These are phyloP conservation scores for Diaporthe australafricana DNA, from an alignment of 2,329 filamentous ascomycete species.

Conservation along the genomic window DNA sequence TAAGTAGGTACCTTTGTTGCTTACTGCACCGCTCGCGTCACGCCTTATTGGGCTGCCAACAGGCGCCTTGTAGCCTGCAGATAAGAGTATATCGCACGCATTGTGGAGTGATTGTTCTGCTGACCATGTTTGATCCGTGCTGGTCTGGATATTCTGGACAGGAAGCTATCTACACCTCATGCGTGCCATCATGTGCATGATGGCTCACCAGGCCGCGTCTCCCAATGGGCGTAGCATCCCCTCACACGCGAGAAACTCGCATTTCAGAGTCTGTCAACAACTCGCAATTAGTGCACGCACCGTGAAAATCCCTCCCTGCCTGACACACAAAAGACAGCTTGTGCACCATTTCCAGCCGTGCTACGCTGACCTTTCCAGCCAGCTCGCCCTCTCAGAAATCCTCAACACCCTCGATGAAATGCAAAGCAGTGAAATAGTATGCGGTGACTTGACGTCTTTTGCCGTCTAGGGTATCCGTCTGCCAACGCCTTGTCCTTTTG, in stretches of 20 bases:
- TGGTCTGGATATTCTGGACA: background rate
- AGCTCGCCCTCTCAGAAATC: background rate
- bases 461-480: conserved; percentile 29
- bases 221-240: background rate
- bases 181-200: background rate
- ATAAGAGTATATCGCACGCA: background rate
- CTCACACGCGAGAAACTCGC: background rate
- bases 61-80: too few species aligned
- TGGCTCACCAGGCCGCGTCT: background rate
- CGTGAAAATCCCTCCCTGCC: background rate
- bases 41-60: background rate
- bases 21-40: too few species aligned
- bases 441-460: conserved; percentile 26
- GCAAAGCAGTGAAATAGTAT: background rate
- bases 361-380: background rate
- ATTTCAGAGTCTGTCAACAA: background rate
- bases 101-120: background rate
- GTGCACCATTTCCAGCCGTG: background rate
- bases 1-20: too few species aligned
- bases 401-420: background rate
- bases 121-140: background rate
- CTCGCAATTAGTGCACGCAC: background rate
- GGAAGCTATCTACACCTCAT: background rate
- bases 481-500: conserved; percentile 29
- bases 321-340: background rate